A percentile compares a stretch with the other conserved stretches of the same genome.
Evolutionary conservation across 139 green algal species (phyloP).

Genomic region (Coelastrella sp.): DNA sequence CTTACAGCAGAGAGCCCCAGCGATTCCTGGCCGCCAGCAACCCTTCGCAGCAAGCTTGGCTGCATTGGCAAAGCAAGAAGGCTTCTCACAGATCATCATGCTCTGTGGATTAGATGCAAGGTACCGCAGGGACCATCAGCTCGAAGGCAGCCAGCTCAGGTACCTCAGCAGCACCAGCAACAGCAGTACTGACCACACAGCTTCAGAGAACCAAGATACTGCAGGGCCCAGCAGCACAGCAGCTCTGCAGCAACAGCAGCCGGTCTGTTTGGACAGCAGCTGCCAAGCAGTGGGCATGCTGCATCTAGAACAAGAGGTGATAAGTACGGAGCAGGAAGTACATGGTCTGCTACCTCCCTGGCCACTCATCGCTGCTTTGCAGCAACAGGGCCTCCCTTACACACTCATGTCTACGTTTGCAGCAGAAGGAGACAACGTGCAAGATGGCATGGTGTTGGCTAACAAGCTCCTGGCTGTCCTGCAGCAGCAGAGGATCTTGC

Average conservation of each 20-base stretch:
- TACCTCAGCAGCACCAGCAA: conserved; percentile 11
- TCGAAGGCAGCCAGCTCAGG: conserved; percentile 59
- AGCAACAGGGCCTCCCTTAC: neutral
- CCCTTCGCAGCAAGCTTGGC: conserved; percentile 62
- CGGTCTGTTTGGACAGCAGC: neutral
- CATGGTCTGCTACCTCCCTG: conserved; percentile 69
- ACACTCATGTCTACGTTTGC: conserved; percentile 62
- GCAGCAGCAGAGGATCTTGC: neutral
- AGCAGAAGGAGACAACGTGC: conserved; percentile 73
- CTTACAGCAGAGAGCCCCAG: conserved; percentile 79
- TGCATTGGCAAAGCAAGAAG: conserved; percentile 52
- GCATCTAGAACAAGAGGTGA: conserved; percentile 52
- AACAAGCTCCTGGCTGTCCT: conserved; percentile 31
- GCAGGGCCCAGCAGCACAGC: neutral
- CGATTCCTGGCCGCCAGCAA: conserved; percentile 61
- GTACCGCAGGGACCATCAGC: conserved; percentile 63
- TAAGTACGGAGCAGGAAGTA: conserved; percentile 47
- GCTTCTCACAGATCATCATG: conserved; percentile 57
- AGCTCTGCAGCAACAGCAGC: conserved; percentile 13
- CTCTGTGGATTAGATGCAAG: conserved; percentile 70
- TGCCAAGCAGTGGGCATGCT: conserved; percentile 22
- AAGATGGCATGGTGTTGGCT: conserved; percentile 61
- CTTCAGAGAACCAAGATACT: neutral
- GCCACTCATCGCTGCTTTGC: conserved; percentile 59
- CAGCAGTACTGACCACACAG: neutral